A percentile compares a stretch with the other conserved stretches of the same genome.
Evolutionary conservation across 73 alveolate genomes (phyloP).

Genomic region (Paramecium octaurelia): DNA sequence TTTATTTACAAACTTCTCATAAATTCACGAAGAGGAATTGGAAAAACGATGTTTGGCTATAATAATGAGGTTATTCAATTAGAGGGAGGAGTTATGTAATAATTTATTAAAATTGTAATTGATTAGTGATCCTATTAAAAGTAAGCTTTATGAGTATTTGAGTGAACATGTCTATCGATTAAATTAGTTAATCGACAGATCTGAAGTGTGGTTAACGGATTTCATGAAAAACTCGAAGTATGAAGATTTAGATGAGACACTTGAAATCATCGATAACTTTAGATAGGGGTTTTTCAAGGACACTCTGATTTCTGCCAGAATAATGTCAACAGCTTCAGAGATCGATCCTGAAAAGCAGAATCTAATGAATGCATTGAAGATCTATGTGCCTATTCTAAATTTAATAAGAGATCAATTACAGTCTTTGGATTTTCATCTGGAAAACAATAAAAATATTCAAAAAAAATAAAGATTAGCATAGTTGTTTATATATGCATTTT

Average conservation of each 20-base stretch:
- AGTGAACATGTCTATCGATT: slow-evolving; percentile 24
- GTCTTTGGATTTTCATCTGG: slow-evolving; percentile 22
- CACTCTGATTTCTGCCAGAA: background rate
- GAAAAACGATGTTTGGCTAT: slow-evolving; percentile 40
- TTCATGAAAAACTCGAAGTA: slow-evolving; percentile 15
- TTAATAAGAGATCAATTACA: slow-evolving; percentile 45
- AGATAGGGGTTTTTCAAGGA: slow-evolving; percentile 46
- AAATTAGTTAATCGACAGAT: slow-evolving; percentile 35
- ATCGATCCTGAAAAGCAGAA: slow-evolving; percentile 50
- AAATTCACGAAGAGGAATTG: slow-evolving; percentile 39
- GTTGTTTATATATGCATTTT: slow-evolving; percentile 45
- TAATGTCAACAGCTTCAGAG: background rate
- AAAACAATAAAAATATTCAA: slow-evolving; percentile 13
- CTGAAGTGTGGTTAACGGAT: slow-evolving; percentile 61
- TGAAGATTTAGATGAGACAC: slow-evolving; percentile 45
- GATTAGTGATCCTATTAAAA: slow-evolving; percentile 29
- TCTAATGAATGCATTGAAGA: slow-evolving; percentile 42
- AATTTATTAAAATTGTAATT: slow-evolving; percentile 44
- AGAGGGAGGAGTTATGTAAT: slow-evolving; percentile 49
- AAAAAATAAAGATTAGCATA: slow-evolving; percentile 45
- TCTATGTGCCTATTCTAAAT: slow-evolving; percentile 30
- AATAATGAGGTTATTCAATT: slow-evolving; percentile 55
- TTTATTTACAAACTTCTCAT: slow-evolving; percentile 40
- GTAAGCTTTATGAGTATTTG: slow-evolving; percentile 21
- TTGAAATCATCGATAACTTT: slow-evolving; percentile 51